Conservation (phyloP, 73 alveolate species). For the Paramecium sonneborni region DNA sequence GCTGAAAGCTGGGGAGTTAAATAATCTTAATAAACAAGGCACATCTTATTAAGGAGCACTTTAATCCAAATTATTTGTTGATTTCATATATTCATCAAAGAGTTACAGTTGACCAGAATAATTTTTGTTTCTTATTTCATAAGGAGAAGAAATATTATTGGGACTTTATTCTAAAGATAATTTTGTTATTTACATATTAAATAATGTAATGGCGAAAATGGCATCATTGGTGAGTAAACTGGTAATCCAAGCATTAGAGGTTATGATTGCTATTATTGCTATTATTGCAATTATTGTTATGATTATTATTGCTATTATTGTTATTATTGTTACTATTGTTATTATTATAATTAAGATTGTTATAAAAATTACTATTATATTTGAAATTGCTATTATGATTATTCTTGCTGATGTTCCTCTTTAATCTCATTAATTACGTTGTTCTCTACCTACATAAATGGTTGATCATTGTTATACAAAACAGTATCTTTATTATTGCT, state of each 20-base stretch:
- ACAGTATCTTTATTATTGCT: not conserved
- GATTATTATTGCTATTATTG: not conserved
- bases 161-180: not conserved
- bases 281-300: not conserved
- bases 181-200: not conserved
- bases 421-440: not conserved
- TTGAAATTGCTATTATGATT: too few relatives aligned
- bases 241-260: not conserved
- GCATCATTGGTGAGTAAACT: conserved; percentile 14
- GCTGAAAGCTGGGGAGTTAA: not conserved
- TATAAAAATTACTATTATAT: not conserved
- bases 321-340: not conserved
- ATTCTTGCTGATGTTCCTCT: not conserved
- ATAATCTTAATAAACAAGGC: not conserved
- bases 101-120: not conserved
- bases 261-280: not conserved
- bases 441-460: not conserved
- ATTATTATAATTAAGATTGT: not conserved
- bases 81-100: conserved; percentile 11
- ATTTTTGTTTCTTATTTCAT: not conserved
- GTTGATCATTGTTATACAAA: not conserved
- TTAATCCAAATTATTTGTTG: not conserved
- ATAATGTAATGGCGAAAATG: conserved; percentile 20
- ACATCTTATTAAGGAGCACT: not conserved
- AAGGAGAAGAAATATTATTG: not conserved